These are phyloP conservation scores for Arxiozyma telluris DNA, from an alignment of 1,139 yeast species.

Conservation along the genomic window DNA sequence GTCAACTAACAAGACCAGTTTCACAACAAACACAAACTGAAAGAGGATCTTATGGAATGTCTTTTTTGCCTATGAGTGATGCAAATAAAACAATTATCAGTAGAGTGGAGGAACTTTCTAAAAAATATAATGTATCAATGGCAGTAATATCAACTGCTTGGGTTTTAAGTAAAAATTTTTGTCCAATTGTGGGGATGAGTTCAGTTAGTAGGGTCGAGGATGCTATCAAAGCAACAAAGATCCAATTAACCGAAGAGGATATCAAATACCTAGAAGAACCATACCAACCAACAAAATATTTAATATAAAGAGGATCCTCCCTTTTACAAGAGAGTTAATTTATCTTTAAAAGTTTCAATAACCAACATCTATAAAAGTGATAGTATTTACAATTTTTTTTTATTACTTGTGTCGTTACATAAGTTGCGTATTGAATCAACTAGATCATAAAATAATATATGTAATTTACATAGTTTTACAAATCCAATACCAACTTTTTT, in stretches of 20 bases:
- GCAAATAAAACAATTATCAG: constrained; percentile 36
- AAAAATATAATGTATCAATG: constrained; percentile 40
- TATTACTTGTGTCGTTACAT: too few species aligned
- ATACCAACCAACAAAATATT: constrained; percentile 21
- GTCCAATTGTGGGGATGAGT: constrained; percentile 45
- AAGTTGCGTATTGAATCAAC: too few species aligned
- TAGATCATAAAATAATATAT: too few species aligned
- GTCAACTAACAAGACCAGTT: constrained; percentile 39
- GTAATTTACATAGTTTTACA: too few species aligned
- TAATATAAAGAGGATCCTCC: too few species aligned
- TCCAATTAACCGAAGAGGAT: constrained; percentile 41
- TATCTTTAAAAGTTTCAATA: too few species aligned
- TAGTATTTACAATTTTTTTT: too few species aligned
- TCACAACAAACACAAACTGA: neutral
- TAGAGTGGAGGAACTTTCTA: constrained; percentile 46
- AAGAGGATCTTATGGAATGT: too few species aligned
- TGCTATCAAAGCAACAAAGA: constrained; percentile 38
- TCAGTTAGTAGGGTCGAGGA: constrained; percentile 39
- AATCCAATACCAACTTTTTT: too few species aligned
- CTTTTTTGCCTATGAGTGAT: constrained; percentile 4
- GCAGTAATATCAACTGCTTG: constrained; percentile 50
- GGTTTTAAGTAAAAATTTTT: constrained; percentile 42
- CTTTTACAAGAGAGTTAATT: too few species aligned
- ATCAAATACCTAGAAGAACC: constrained; percentile 42
- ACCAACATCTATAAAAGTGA: too few species aligned